These are phyloP conservation scores for Arabidopsis suecica DNA, from an alignment of 345 rosid genomes.

Conservation along the genomic window DNA sequence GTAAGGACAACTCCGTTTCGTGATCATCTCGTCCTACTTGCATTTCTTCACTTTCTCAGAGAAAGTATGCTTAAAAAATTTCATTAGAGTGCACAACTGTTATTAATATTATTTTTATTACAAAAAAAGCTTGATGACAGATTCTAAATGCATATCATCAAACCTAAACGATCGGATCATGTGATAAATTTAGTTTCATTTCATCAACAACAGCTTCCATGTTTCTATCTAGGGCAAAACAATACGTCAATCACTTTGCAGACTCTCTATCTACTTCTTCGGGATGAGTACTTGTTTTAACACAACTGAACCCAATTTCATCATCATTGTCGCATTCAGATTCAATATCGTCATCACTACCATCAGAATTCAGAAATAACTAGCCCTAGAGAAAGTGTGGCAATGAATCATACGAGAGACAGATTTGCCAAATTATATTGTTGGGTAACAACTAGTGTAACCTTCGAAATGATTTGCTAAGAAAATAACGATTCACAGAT, in stretches of 20 bases:
- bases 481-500: no score
- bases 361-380: background rate
- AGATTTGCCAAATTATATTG: no score
- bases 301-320: slow-evolving; percentile 4
- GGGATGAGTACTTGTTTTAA: slow-evolving; percentile 47
- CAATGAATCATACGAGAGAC: no score
- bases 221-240: slow-evolving; percentile 74
- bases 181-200: slow-evolving; percentile 58
- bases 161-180: slow-evolving; percentile 64
- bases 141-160: background rate
- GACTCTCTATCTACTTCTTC: slow-evolving; percentile 64
- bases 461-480: no score
- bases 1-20: slow-evolving; percentile 73
- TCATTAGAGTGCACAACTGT: no score
- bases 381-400: no score
- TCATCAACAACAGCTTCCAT: slow-evolving; percentile 94
- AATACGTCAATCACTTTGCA: slow-evolving; percentile 92
- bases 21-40: slow-evolving; percentile 64
- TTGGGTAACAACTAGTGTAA: no score
- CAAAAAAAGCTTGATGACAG: no score
- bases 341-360: slow-evolving; percentile 11
- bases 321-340: slow-evolving; percentile 37
- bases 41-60: no score
- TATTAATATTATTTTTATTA: no score
- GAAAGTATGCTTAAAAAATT: no score